Evolutionary conservation across 306 rosid species (phyloP).

Genomic region (Quercus variabilis): DNA sequence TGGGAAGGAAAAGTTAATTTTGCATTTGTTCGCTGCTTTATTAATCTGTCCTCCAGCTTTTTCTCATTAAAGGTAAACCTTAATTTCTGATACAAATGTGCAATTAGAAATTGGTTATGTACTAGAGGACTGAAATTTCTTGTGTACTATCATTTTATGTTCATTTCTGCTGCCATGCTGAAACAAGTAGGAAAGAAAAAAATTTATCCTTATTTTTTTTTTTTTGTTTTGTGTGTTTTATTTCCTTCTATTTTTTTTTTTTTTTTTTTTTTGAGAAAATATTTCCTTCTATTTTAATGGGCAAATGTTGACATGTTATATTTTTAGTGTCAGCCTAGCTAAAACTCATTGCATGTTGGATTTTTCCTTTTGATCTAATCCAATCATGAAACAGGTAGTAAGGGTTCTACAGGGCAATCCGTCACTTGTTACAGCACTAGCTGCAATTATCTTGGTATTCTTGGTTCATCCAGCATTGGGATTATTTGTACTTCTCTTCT

Average conservation of each 20-base stretch:
- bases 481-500: constrained; percentile 56
- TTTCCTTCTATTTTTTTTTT: constrained; percentile 4
- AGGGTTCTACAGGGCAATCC: constrained; percentile 65
- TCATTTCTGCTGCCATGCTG: neutral
- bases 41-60: constrained; percentile 44
- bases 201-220: neutral
- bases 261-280: too few relatives aligned
- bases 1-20: constrained; percentile 46
- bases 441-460: constrained; percentile 68
- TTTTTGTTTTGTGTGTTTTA: neutral
- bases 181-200: constrained; percentile 4
- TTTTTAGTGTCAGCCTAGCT: neutral
- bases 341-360: neutral
- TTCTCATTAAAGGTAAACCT: constrained; percentile 68
- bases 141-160: neutral
- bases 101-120: neutral
- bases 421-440: constrained; percentile 51
- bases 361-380: constrained; percentile 20
- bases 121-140: neutral
- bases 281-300: constrained; percentile 6
- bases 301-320: constrained; percentile 16
- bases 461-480: constrained; percentile 87
- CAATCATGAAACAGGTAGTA: constrained; percentile 51
- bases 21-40: constrained; percentile 39
- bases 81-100: constrained; percentile 2